A percentile compares a stretch with the other conserved stretches of the same genome.
Conservation (phyloP, 2,329 filamentous ascomycete genomes). For the Microcyclosporella mali region DNA sequence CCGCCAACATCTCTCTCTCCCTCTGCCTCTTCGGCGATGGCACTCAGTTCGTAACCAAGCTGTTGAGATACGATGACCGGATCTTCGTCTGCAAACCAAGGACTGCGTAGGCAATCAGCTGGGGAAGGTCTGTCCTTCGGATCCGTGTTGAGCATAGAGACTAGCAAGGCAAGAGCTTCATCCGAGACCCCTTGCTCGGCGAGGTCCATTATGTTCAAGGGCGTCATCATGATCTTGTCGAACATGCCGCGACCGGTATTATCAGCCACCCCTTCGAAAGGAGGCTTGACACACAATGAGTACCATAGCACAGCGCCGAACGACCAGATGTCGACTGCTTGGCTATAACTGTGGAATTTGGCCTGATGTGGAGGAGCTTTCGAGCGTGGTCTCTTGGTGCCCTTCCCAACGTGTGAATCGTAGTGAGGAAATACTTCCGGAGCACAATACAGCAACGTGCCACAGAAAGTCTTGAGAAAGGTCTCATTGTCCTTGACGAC, state of each 20-base stretch:
- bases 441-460: constrained; percentile 90
- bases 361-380: constrained; percentile 32
- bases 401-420: constrained; percentile 55
- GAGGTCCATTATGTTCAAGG: constrained; percentile 62
- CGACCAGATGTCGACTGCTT: constrained; percentile 95
- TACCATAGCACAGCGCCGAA: constrained; percentile 88
- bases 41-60: constrained; percentile 27
- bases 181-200: constrained; percentile 54
- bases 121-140: constrained; percentile 72
- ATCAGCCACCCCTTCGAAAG: constrained; percentile 72
- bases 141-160: constrained; percentile 72
- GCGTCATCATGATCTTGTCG: constrained; percentile 75
- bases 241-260: constrained; percentile 74
- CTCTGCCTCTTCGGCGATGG: constrained; percentile 53
- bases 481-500: constrained; percentile 78
- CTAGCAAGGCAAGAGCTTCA: constrained; percentile 66
- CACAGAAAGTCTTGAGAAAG: constrained; percentile 92
- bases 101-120: constrained; percentile 60
- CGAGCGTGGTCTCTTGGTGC: constrained; percentile 54
- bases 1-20: constrained; percentile 46
- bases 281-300: constrained; percentile 69
- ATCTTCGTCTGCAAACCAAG: constrained; percentile 58
- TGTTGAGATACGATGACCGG: background rate
- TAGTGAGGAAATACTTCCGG: constrained; percentile 92
- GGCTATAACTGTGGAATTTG: constrained; percentile 65